A percentile compares a stretch with the other conserved stretches of the same genome.
Conservation (phyloP, 257 asterid genomes). For the Nicotiana attenuata region DNA sequence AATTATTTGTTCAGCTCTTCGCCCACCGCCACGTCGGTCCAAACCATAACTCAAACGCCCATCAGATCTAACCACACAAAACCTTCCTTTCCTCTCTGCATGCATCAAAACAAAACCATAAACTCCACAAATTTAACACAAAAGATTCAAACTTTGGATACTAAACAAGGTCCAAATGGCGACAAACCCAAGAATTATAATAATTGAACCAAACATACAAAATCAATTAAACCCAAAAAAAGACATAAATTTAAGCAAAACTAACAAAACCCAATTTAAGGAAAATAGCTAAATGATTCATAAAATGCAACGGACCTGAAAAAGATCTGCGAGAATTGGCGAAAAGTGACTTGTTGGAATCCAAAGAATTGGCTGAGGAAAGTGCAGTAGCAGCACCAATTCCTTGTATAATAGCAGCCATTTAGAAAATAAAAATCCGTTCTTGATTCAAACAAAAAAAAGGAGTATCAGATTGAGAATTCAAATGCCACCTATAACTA, state of each 20-base stretch:
- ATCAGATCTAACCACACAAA: slow-evolving; percentile 28
- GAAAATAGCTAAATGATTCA: not conserved
- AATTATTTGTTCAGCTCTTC: slow-evolving; percentile 28
- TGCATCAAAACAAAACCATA: not conserved
- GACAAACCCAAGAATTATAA: not conserved
- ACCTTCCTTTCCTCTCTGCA: slow-evolving; percentile 44
- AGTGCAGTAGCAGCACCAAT: slow-evolving; percentile 46
- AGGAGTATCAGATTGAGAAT: not conserved
- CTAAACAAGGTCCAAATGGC: not conserved
- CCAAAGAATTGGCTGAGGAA: slow-evolving; percentile 32
- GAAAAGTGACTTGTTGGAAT: slow-evolving; percentile 21
- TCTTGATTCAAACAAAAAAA: not conserved
- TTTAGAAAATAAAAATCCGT: slow-evolving; percentile 3
- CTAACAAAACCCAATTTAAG: not conserved
- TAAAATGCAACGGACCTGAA: slow-evolving; percentile 32
- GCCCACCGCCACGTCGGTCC: slow-evolving; percentile 18
- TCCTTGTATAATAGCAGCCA: slow-evolving; percentile 44
- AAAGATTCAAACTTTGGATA: not conserved
- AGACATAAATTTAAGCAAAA: not conserved
- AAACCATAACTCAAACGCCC: slow-evolving; percentile 33
- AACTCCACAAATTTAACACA: not conserved
- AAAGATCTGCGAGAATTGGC: slow-evolving; percentile 27
- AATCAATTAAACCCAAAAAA: no score
- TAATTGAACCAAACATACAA: not conserved
- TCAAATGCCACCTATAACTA: not conserved